Evolutionary conservation across 2,329 filamentous ascomycete genomes (phyloP), one percentile per base, ranked within the genome.

Genomic region (Phymatotrichopsis omnivora): DNA sequence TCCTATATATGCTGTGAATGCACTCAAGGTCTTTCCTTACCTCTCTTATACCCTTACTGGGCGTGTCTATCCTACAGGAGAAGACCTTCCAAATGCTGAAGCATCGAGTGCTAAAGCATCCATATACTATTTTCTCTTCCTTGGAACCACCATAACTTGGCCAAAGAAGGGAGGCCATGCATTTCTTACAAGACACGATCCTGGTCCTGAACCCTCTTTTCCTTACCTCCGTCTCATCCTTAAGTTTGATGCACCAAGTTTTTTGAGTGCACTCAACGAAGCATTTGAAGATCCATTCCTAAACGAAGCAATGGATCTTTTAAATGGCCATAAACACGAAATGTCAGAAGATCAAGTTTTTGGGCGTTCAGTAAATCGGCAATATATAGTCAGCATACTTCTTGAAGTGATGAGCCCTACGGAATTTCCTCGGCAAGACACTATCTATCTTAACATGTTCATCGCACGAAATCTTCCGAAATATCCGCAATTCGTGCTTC

Each of bases 391-490:
- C 54, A 89, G 84, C 35, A 93, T 95, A 45, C 67, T 98, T 47
- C 72, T 93, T 8, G 86, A 94, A 61, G 80, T 95, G 22, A 93
- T 98, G 85, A 82, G 79, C 38, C 67, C 76, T 1, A 69, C 73
- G 3, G 76, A 83, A 35, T 96, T 94, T 63, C 74, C 78, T 1
- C 65, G 78, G 0, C 76, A 82, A 50, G 86, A 96, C 60, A 87
- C 83, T 10, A 84, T 98, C 45, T 98, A 94, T 63, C 74, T 98
- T 33, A 86, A 98, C 64, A 98, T 98, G 86, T 98, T 98, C 60
- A 82, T 98, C 60, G 89, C 91, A 14, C 78, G 91, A 45, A 98
- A 94, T 61, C 67, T 98, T 38, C 85, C 93, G 3, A 98, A 98
- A 62, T 98, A 94, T 60, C 86, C 87, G 1, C 89, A 96, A 61